phyloP scores from a whole-genome alignment of 179 eudicot species.

The Drosera spatulata region DNA sequence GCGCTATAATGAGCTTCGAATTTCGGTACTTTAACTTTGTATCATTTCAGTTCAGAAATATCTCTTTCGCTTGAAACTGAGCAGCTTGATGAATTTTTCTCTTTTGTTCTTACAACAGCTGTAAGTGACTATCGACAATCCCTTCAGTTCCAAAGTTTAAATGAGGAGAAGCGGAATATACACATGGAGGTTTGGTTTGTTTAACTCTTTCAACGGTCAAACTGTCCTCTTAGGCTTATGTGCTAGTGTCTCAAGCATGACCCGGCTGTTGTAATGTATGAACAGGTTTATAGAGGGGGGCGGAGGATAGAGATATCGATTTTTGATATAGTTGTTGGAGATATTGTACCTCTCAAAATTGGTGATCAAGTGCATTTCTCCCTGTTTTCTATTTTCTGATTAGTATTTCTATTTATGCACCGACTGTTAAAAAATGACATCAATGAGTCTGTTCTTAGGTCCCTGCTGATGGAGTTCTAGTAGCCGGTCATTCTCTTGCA shows the following conservation, averaged over 20 bases:
- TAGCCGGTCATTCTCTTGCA: conserved; percentile 76
- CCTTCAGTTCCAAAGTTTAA: conserved; percentile 76
- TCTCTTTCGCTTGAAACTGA: too few relatives aligned
- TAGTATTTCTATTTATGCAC: neutral
- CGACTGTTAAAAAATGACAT: neutral
- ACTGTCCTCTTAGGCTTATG: neutral
- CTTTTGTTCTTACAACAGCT: conserved; percentile 32
- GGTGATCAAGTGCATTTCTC: conserved; percentile 71
- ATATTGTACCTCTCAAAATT: conserved; percentile 76
- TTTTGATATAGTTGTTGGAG: conserved; percentile 92
- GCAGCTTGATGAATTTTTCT: neutral
- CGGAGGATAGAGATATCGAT: conserved; percentile 64
- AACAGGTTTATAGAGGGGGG: conserved; percentile 77
- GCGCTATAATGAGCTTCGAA: too few relatives aligned
- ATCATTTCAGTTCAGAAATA: too few relatives aligned
- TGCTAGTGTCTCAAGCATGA: neutral
- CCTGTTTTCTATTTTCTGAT: neutral
- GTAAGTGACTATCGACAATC: conserved; percentile 83
- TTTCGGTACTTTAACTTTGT: too few relatives aligned
- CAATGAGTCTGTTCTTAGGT: conserved; percentile 29
- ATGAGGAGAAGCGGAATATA: conserved; percentile 87
- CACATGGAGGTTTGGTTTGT: conserved; percentile 61
- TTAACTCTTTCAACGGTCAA: neutral
- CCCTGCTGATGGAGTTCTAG: conserved; percentile 84
- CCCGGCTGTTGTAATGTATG: conserved; percentile 1